Conservation (phyloP, 495 filamentous ascomycete species). For the Poronia punctata region DNA sequence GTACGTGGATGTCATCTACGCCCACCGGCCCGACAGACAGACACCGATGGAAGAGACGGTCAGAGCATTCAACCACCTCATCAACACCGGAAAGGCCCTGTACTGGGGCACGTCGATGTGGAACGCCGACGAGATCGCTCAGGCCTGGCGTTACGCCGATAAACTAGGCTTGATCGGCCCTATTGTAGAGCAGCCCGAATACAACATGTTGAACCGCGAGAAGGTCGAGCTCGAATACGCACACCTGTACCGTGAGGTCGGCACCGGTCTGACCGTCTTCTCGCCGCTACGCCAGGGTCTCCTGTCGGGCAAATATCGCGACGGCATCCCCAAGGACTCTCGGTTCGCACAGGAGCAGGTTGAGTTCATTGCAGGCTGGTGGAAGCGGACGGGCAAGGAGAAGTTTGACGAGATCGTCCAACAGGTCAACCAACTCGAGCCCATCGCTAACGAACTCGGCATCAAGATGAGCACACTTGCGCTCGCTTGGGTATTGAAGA, state of each 20-base stretch:
- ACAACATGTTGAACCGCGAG: constrained; percentile 68
- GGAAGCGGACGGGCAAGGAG: constrained; percentile 36
- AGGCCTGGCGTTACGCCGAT: constrained; percentile 69
- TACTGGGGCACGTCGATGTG: constrained; percentile 93
- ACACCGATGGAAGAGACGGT: constrained; percentile 87
- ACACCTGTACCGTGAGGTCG: constrained; percentile 55
- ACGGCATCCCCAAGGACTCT: constrained; percentile 52
- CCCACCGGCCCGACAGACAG: constrained; percentile 73
- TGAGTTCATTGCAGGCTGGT: constrained; percentile 43
- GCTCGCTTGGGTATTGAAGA: constrained; percentile 74
- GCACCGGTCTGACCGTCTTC: constrained; percentile 68
- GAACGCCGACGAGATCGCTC: constrained; percentile 71
- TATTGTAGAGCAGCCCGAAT: constrained; percentile 77
- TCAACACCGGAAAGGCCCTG: constrained; percentile 69
- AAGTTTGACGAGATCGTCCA: constrained; percentile 40
- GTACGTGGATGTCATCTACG: constrained; percentile 77
- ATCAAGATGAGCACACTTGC: constrained; percentile 60
- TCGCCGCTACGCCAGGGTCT: constrained; percentile 66
- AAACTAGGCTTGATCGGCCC: constrained; percentile 72
- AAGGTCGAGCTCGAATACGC: constrained; percentile 72
- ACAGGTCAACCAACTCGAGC: constrained; percentile 44
- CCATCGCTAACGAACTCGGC: constrained; percentile 61
- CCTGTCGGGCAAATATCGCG: constrained; percentile 77
- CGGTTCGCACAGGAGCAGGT: constrained; percentile 41
- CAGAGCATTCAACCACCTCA: constrained; percentile 74